Evolutionary conservation across 495 filamentous ascomycete genomes (phyloP).

Genomic region (Parathielavia appendiculata): DNA sequence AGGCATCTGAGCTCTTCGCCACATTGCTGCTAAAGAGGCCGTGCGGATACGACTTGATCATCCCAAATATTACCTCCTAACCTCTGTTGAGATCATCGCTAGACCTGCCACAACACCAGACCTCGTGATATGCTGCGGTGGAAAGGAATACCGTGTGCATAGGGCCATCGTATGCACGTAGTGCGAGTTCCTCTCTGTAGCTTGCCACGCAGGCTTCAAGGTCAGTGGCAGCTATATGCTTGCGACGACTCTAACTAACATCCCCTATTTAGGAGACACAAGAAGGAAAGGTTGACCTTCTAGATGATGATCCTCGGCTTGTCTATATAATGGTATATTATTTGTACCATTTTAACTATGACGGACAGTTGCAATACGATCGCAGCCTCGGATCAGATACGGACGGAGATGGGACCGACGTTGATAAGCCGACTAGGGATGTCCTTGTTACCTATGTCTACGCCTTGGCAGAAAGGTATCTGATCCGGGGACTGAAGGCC

Average conservation of each 20-base stretch:
- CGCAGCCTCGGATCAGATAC: background rate
- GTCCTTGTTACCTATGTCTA: conserved; percentile 4
- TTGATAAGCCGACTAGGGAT: background rate
- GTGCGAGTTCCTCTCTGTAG: conserved; percentile 5
- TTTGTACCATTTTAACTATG: conserved; percentile 6
- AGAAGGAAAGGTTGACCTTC: conserved; percentile 3
- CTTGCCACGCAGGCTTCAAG: conserved; percentile 5
- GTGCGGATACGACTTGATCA: no score
- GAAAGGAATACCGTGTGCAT: conserved; percentile 5
- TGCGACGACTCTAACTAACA: conserved; percentile 2
- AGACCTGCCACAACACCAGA: no score
- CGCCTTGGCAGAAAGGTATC: conserved; percentile 1
- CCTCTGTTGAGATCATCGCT: no score
- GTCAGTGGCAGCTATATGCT: conserved; percentile 1
- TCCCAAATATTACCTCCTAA: no score
- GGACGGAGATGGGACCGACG: background rate
- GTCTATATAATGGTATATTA: conserved; percentile 7
- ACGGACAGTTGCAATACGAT: background rate
- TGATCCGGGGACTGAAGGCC: conserved; percentile 2
- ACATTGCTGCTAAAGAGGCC: no score
- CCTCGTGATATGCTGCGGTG: conserved; percentile 3
- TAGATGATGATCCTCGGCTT: conserved; percentile 3
- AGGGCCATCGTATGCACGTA: conserved; percentile 7
- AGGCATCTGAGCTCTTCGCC: no score
- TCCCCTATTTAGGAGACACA: background rate